A percentile compares a stretch with the other conserved stretches of the same genome.
Conservation (phyloP, 2,329 filamentous ascomycete genomes). For the Fusarium sp. region DNA sequence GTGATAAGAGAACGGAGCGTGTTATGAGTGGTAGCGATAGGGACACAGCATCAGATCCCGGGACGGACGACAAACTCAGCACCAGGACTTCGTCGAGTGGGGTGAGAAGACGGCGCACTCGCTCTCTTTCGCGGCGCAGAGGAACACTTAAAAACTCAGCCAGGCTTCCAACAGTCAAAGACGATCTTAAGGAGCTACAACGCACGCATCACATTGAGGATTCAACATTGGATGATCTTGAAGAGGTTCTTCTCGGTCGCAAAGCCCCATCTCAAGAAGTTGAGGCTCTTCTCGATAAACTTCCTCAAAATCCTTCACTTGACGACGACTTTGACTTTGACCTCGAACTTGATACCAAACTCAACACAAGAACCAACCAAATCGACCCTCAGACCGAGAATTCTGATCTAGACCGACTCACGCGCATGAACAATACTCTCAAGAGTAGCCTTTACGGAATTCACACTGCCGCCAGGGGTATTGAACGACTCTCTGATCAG, state of each 20-base stretch:
- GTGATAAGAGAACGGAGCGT: slow-evolving; percentile 48
- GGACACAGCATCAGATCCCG: slow-evolving; percentile 55
- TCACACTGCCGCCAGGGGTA: slow-evolving; percentile 69
- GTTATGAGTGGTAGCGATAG: slow-evolving; percentile 43
- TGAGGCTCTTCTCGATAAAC: slow-evolving; percentile 47
- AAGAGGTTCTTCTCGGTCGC: slow-evolving; percentile 63
- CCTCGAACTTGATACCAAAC: slow-evolving; percentile 46
- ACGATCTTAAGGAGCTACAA: slow-evolving; percentile 69
- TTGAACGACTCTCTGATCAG: slow-evolving; percentile 70
- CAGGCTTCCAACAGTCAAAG: slow-evolving; percentile 67
- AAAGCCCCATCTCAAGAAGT: slow-evolving; percentile 50
- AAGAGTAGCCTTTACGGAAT: slow-evolving; percentile 67
- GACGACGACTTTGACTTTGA: slow-evolving; percentile 49
- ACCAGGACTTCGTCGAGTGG: slow-evolving; percentile 45
- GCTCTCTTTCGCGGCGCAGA: slow-evolving; percentile 61
- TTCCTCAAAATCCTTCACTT: slow-evolving; percentile 43
- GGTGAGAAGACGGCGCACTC: slow-evolving; percentile 51
- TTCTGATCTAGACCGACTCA: slow-evolving; percentile 61
- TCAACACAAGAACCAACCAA: slow-evolving; percentile 47
- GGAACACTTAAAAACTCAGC: slow-evolving; percentile 68
- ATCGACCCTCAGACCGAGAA: slow-evolving; percentile 45
- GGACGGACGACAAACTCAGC: slow-evolving; percentile 48
- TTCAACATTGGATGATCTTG: slow-evolving; percentile 72
- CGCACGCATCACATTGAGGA: slow-evolving; percentile 70
- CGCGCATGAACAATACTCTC: slow-evolving; percentile 68